phyloP scores from a whole-genome alignment of 108 stramenopile species.

The Fistulifera solaris region DNA sequence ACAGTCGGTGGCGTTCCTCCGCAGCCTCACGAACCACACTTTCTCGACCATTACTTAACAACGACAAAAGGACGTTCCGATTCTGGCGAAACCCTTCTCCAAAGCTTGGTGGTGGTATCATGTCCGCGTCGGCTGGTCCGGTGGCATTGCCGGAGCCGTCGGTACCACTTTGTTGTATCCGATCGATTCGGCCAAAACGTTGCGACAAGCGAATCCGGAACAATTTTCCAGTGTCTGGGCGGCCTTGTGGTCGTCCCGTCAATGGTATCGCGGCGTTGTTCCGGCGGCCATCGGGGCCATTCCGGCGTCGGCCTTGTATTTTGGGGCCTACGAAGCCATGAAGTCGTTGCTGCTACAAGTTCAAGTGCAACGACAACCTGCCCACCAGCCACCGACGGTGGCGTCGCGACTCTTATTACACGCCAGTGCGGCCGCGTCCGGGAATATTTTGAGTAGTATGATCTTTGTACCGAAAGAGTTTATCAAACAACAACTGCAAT shows the following conservation, averaged over 20 bases:
- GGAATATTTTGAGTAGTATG: conserved; percentile 48
- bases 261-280: conserved; percentile 36
- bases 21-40: too few species aligned
- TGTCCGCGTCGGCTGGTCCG: conserved; percentile 24
- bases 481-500: conserved; percentile 61
- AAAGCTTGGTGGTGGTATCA: conserved; percentile 7
- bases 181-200: conserved; percentile 37
- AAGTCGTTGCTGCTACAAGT: conserved; percentile 16
- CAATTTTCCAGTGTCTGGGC: conserved; percentile 13
- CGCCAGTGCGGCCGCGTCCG: conserved; percentile 51
- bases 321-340: conserved; percentile 58
- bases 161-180: conserved; percentile 33
- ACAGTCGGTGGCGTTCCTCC: too few species aligned
- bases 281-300: conserved; percentile 55
- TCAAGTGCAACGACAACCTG: background rate
- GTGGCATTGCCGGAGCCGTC: conserved; percentile 34
- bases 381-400: background rate
- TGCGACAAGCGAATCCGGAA: conserved; percentile 31
- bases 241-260: conserved; percentile 14
- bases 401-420: conserved; percentile 30
- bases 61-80: too few species aligned
- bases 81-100: too few species aligned
- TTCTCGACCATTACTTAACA: too few species aligned
- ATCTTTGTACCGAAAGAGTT: conserved; percentile 76
- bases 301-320: conserved; percentile 70